Base-by-base conservation (phyloP, 75 land plant genomes). In the Cryptomeria japonica region DNA sequence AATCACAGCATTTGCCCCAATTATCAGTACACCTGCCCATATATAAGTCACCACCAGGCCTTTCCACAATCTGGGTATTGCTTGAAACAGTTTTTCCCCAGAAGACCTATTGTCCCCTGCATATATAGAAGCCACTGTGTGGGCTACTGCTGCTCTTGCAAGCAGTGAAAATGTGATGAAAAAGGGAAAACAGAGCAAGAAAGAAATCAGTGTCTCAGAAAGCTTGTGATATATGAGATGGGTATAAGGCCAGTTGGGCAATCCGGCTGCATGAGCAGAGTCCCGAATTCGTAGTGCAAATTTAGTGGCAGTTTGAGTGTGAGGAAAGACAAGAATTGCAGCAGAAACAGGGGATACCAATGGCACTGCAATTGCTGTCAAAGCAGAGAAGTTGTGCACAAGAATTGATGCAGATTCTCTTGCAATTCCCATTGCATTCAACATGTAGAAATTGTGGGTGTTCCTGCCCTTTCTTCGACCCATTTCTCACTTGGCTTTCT, bases 331-430 rank as follows among this genome's bases (percentile, higher is more conserved):
- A 79, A 88, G 84, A 86, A 88, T 0, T 86, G 79, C 84, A 86
- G 46, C 53, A 72, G 91, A 90, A 72, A 89, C 70, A 13, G 91
- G 91, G 32, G 42, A 56, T 32, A 86, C 2, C 34, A 90, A 83
- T 1, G 80, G 49, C 37, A 78, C 34, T 18, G 90, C 87, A 55
- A 86, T 22, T 7, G 55, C 7, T 0, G 39, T 39, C 15, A 90
- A 79, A 10, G 85, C 36, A 32, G 42, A 38, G 39, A 5, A 58
- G 80, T 88, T 86, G 68, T 78, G 80, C 83, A 90, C 47, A 31
- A 90, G 55, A 28, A 88, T 19, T 70, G 85, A 36, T 10, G 90
- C 86, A 34, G 91, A 90, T 70, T 90, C 90, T 39, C 82, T 79
- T 79, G 82, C 44, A 38, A 79, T 79, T 79, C 82, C 82, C 44